These are phyloP conservation scores for Tetracladium setigerum DNA, from an alignment of 495 filamentous ascomycete genomes.

Conservation along the genomic window DNA sequence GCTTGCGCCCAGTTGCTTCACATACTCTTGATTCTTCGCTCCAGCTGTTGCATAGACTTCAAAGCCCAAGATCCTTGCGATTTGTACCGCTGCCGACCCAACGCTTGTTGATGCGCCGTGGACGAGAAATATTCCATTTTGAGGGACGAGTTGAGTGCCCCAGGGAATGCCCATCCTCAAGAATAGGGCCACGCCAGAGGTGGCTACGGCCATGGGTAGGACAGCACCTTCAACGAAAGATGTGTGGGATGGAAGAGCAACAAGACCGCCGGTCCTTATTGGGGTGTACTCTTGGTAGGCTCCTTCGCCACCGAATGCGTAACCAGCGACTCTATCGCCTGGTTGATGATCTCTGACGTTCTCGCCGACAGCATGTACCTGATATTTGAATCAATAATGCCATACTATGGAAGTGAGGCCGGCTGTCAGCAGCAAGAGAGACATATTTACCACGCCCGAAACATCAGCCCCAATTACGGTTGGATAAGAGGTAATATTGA, in stretches of 20 bases:
- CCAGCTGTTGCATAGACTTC: slow-evolving; percentile 44
- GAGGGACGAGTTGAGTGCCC: slow-evolving; percentile 12
- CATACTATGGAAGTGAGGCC: no score
- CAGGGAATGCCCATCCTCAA: slow-evolving; percentile 21
- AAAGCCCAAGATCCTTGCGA: slow-evolving; percentile 33
- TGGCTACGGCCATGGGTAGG: slow-evolving; percentile 65
- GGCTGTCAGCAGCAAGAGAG: no score
- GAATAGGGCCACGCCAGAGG: slow-evolving; percentile 55
- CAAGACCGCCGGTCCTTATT: slow-evolving; percentile 19
- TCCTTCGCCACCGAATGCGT: slow-evolving; percentile 28
- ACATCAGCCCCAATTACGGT: slow-evolving; percentile 45
- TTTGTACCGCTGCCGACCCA: slow-evolving; percentile 34
- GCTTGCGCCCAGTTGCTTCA: slow-evolving; percentile 40
- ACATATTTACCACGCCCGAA: slow-evolving; percentile 45
- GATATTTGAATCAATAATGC: no score
- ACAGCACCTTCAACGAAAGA: slow-evolving; percentile 65
- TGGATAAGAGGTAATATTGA: slow-evolving; percentile 31
- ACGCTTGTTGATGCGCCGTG: slow-evolving; percentile 44
- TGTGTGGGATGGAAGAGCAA: slow-evolving; percentile 34
- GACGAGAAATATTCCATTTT: slow-evolving; percentile 30
- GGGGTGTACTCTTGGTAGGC: slow-evolving; percentile 33
- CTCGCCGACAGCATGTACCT: slow-evolving; percentile 34
- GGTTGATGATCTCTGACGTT: slow-evolving; percentile 34
- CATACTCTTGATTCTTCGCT: slow-evolving; percentile 31
- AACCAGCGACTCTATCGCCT: slow-evolving; percentile 37